Percentiles rank a stretch among this genome's conserved stretches.
Evolutionary conservation across 164 flowering plant genomes (phyloP).

Genomic region (Buxus sempervirens): DNA sequence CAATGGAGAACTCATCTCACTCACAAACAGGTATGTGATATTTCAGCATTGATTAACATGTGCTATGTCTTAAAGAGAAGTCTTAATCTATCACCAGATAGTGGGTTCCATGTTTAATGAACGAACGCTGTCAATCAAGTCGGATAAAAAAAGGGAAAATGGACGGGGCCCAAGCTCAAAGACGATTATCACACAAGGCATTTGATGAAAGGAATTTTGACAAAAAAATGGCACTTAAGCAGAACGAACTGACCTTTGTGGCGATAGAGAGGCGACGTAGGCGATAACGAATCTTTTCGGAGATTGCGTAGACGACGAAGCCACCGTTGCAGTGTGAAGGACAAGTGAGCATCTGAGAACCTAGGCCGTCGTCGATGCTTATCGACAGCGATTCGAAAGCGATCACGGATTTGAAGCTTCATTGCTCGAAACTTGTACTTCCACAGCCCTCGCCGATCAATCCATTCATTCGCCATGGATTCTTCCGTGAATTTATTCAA

Average conservation of each 20-base stretch:
- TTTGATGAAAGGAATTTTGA: neutral
- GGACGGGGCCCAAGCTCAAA: neutral
- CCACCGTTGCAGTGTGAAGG: conserved; percentile 51
- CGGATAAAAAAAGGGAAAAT: too few relatives aligned
- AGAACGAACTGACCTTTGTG: conserved; percentile 43
- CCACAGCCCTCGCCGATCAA: conserved; percentile 58
- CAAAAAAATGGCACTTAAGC: neutral
- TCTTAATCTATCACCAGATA: too few relatives aligned
- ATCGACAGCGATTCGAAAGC: conserved; percentile 77
- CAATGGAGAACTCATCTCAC: too few relatives aligned
- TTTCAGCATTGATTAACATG: too few relatives aligned
- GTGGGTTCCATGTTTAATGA: too few relatives aligned
- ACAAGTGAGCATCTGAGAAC: conserved; percentile 42
- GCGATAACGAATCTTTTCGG: conserved; percentile 46
- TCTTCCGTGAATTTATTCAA: neutral
- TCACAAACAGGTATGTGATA: too few relatives aligned
- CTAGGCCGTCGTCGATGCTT: conserved; percentile 36
- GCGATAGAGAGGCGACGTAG: conserved; percentile 64
- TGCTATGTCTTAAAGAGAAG: too few relatives aligned
- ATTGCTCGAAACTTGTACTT: conserved; percentile 48
- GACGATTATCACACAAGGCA: neutral
- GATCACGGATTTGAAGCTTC: conserved; percentile 61
- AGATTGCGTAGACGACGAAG: conserved; percentile 48
- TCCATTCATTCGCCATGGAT: conserved; percentile 31
- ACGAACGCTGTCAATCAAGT: too few relatives aligned